A percentile compares a stretch with the other conserved stretches of the same genome.
phyloP scores from a whole-genome alignment of 805 yeast genomes.

The Scheffersomyces lignosus region DNA sequence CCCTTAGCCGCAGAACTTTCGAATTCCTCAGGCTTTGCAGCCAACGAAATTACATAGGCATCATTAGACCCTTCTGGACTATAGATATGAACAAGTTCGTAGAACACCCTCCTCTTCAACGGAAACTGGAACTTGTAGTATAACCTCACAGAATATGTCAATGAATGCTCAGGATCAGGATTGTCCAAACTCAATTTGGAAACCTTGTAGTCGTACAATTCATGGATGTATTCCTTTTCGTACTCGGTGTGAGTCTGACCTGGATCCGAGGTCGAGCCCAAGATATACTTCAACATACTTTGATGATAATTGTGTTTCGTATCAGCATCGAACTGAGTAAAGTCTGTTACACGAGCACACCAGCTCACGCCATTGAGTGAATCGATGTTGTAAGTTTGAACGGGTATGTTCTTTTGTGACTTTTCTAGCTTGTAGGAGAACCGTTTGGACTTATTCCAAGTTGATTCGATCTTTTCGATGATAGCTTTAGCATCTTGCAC shows the following conservation, averaged over 20 bases:
- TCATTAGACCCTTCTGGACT: constrained; percentile 13
- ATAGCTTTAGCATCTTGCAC: background rate
- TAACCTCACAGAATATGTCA: constrained; percentile 31
- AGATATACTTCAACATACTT: constrained; percentile 7
- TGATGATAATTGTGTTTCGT: constrained; percentile 10
- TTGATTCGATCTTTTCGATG: background rate
- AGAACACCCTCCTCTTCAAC: constrained; percentile 33
- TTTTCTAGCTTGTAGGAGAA: background rate
- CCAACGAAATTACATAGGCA: constrained; percentile 33
- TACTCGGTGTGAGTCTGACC: constrained; percentile 33
- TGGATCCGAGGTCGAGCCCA: constrained; percentile 12
- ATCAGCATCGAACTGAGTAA: constrained; percentile 11
- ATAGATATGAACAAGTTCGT: constrained; percentile 34
- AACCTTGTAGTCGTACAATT: constrained; percentile 25
- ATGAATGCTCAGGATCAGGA: constrained; percentile 12
- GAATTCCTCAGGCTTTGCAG: constrained; percentile 29
- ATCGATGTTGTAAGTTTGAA: background rate
- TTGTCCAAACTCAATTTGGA: constrained; percentile 13
- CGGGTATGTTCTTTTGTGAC: background rate
- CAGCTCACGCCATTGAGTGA: constrained; percentile 9
- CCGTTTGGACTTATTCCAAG: background rate
- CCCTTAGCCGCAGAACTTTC: constrained; percentile 12
- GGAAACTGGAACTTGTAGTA: constrained; percentile 39
- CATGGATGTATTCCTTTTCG: constrained; percentile 37
- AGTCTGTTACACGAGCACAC: constrained; percentile 14